Conservation (phyloP, 345 rosid species). For the Aurinia saxatilis region DNA sequence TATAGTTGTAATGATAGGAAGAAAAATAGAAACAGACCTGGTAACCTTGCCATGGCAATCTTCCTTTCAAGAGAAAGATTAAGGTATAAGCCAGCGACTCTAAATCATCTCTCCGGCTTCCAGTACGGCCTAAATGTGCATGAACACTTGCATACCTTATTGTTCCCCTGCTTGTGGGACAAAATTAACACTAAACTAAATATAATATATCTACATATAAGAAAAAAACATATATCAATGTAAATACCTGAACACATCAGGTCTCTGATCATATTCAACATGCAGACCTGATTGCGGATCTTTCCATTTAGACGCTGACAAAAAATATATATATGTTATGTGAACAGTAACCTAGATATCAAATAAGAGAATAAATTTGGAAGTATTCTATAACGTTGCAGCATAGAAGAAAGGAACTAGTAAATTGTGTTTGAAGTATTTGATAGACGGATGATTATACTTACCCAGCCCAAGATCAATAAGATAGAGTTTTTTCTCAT, state of each 20-base stretch:
- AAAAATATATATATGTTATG: constrained; percentile 4
- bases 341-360: not conserved
- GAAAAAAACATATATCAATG: not conserved
- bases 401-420: not conserved
- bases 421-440: not conserved
- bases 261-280: constrained; percentile 94
- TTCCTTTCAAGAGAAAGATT: constrained; percentile 76
- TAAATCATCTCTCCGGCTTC: constrained; percentile 92
- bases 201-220: not conserved
- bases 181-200: not conserved
- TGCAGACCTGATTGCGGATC: constrained; percentile 69
- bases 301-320: constrained; percentile 85
- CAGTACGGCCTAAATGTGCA: constrained; percentile 94
- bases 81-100: constrained; percentile 96
- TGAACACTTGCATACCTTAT: constrained; percentile 93
- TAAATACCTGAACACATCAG: constrained; percentile 85
- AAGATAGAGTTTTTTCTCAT: constrained; percentile 80
- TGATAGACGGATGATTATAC: not conserved
- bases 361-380: not conserved
- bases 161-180: constrained; percentile 60
- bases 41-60: constrained; percentile 99
- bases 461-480: constrained; percentile 92
- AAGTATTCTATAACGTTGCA: not conserved
- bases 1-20: not conserved
- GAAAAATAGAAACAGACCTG: constrained; percentile 42